Evolutionary conservation across 2,329 filamentous ascomycete genomes (phyloP).

Genomic region (Fusarium sulawesiense): DNA sequence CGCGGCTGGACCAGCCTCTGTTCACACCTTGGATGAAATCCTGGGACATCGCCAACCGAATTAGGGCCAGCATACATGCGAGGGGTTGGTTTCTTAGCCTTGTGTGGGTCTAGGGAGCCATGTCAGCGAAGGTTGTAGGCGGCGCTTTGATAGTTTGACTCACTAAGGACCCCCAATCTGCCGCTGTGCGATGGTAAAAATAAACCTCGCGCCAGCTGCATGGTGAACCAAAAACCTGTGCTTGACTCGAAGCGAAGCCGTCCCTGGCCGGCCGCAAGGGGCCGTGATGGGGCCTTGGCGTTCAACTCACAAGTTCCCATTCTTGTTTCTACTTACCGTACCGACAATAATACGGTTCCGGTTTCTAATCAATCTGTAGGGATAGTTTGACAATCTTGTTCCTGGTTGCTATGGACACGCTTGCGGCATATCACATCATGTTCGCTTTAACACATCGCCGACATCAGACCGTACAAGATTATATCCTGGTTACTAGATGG

Average conservation of each 20-base stretch:
- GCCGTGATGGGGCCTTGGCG: conserved; percentile 28
- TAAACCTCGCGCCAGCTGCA: conserved; percentile 40
- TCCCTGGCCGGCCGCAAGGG: conserved; percentile 43
- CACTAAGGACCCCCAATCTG: conserved; percentile 35
- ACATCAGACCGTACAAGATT: neutral
- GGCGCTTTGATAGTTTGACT: conserved; percentile 41
- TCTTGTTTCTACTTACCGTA: conserved; percentile 7
- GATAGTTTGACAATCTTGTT: conserved; percentile 5
- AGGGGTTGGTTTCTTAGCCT: conserved; percentile 41
- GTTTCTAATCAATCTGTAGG: neutral
- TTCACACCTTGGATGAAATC: conserved; percentile 14
- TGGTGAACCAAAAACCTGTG: conserved; percentile 31
- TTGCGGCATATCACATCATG: neutral
- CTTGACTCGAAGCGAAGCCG: conserved; percentile 42
- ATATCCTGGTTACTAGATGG: neutral
- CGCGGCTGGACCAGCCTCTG: conserved; percentile 17
- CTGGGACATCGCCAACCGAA: conserved; percentile 38
- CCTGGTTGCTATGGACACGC: conserved; percentile 22
- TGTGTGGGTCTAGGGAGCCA: conserved; percentile 35
- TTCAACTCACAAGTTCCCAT: conserved; percentile 12
- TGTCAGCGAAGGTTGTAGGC: conserved; percentile 33
- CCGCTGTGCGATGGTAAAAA: conserved; percentile 44
- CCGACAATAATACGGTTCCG: conserved; percentile 22
- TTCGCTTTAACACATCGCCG: neutral
- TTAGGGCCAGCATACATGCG: conserved; percentile 42